Base-by-base conservation (phyloP, 2,329 filamentous ascomycete species). In the Mycosphaerella arachidis region DNA sequence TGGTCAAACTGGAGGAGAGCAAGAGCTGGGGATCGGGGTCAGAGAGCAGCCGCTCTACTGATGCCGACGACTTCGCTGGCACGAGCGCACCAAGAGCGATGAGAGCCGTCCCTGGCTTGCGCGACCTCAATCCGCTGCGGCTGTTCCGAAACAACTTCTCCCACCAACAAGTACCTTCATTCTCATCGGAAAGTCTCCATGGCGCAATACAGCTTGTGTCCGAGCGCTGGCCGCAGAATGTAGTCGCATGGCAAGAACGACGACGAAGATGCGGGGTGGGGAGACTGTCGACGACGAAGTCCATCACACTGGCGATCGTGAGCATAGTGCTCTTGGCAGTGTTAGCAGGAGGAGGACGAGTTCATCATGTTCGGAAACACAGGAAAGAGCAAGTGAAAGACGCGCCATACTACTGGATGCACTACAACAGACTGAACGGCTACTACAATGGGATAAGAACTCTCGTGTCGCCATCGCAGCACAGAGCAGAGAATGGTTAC, bases 381-480 rank as follows among this genome's bases (percentile, higher is more conserved):
- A 55, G 50, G 46, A 30, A 48, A 53, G 57, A 55, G 27, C 29
- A 63, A 48, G 62, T 73, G 59, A 66, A 70, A 52, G 70, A 71
- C 53, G 67, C 70, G 59, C 70, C 73, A 43, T 79, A 76, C 63
- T 74, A 74, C 65, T 80, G 78, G 78, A 74, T 79, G 66, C 72
- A 76, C 63, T 81, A 76, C 58, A 69, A 74, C 43, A 69, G 74
- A 50, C 63, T 81, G 53, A 74, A 76, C 60, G 78, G 77, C 46
- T 80, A 76, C 67, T 81, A 78, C 70, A 80, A 79, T 55, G 79
- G 79, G 55, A 72, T 81, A 40, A 73, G 77, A 55, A 79, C 75
- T 24, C 69, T 81, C 13, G 78, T 81, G 24, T 73, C 76, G 2
- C 72, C 68, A 53, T 67, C 68, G 30, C 72, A 80, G 54, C 78